Conservation (phyloP, 2,329 filamentous ascomycete genomes). For the Penicillium janthinellum region DNA sequence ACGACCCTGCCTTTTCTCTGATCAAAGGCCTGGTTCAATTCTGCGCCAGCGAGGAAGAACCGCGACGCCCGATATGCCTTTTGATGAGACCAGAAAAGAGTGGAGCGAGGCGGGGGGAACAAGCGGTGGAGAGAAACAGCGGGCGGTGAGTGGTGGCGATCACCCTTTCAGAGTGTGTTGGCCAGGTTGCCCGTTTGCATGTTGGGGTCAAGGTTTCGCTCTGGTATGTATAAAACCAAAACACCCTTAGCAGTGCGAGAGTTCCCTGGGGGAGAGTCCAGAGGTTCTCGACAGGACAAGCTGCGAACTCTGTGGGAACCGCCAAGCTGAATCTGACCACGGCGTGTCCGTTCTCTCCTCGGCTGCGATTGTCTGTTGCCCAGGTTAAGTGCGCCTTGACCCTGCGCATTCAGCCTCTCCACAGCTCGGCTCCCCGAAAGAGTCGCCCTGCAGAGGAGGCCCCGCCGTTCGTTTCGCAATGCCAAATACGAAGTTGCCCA, state of each 20-base stretch:
- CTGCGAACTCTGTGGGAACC: not conserved
- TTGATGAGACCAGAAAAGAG: conserved; percentile 7
- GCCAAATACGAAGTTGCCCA: conserved; percentile 16
- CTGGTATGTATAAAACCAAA: not conserved
- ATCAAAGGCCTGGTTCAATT: not conserved
- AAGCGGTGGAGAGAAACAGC: conserved; percentile 21
- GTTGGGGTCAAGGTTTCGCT: not conserved
- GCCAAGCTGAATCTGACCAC: not conserved
- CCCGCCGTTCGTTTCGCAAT: conserved; percentile 20
- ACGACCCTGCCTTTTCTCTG: not conserved
- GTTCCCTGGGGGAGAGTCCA: too few species aligned
- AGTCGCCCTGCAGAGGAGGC: not conserved
- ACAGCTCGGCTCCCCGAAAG: not conserved
- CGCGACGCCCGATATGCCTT: not conserved
- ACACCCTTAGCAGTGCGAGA: not conserved
- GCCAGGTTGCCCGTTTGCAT: not conserved
- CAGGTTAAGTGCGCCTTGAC: conserved; percentile 9
- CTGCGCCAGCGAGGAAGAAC: conserved; percentile 1
- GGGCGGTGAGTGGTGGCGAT: conserved; percentile 20
- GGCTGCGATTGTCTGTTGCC: not conserved
- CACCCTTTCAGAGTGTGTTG: not conserved
- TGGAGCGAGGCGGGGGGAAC: conserved; percentile 23
- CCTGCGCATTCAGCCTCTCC: conserved; percentile 5
- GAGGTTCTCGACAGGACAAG: not conserved
- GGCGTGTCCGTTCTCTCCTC: not conserved